Evolutionary conservation across 2,329 filamentous ascomycete genomes (phyloP), one percentile per base, ranked within the genome.

Genomic region (Penicillium occitanis): DNA sequence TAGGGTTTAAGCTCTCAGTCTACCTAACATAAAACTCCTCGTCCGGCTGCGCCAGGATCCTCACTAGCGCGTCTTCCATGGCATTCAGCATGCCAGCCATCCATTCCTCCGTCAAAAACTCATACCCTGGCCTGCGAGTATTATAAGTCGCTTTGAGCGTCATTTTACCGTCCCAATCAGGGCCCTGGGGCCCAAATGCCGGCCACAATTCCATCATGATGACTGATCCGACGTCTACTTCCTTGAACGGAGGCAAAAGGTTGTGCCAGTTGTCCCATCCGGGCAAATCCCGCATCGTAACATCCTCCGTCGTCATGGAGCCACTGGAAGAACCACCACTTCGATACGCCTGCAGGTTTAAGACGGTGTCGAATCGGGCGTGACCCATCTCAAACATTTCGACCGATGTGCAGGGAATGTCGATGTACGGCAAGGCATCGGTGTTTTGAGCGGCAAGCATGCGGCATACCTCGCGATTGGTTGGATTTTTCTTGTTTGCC

Each of bases 131-230:
- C 59, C 44, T 46, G 42, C 40, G 28, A 33, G 59, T 61, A 50
- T 48, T 61, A 25, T 61, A 61, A 46, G n/a, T 48, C 28, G 40
- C 42, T 48, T 48, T 46, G 4, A 61, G 22, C 17, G 44, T 30
- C 42, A 61, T 61, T 50, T 50, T 61, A 48, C 30, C 59, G 13
- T 37, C 3, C 59, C 59, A 61, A 50, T 48, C 19, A 35, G 44
- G 44, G 1, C 30, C 44, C 22, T 57, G 53, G 13, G 28, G 10
- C n/a, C 30, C 53, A 25, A 57, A 57, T 19, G 40, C 59, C 10
- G 59, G 59, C 42, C 44, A 61, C 44, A 61, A 14, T 35, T 61
- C 59, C 59, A 48, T 61, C 59, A 61, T 37, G 6, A 61, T 61
- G 7, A 48, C 40, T 2, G 28, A 61, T 30, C 59, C 59, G 22